Percentiles rank a stretch among this genome's conserved stretches.
These are phyloP conservation scores for Rhodotorula sp. DNA, from an alignment of 1,284 basidiomycete genomes.

Conservation along the genomic window DNA sequence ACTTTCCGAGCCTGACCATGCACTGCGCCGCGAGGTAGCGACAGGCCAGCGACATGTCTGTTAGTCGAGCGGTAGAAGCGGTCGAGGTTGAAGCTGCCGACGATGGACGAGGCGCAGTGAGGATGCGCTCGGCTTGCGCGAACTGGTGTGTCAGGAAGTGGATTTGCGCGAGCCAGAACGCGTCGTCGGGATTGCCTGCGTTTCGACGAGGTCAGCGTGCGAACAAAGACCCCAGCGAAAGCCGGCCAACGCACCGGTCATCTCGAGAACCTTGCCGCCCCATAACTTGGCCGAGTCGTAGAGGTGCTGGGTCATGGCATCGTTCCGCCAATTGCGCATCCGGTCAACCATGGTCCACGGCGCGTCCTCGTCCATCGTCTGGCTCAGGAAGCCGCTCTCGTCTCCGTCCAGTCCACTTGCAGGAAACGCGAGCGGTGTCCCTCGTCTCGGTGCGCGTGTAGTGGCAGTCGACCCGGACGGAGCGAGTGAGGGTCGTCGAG, in stretches of 20 bases:
- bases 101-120: slow-evolving; percentile 56
- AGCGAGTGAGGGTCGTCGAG: slow-evolving; percentile 17
- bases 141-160: slow-evolving; percentile 96
- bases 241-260: slow-evolving; percentile 73
- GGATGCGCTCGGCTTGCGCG: slow-evolving; percentile 83
- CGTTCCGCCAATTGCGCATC: slow-evolving; percentile 95
- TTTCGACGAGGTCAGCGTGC: background rate
- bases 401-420: slow-evolving; percentile 18
- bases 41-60: slow-evolving; percentile 88
- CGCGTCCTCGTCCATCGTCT: slow-evolving; percentile 50
- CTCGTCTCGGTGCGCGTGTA: background rate
- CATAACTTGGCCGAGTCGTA: slow-evolving; percentile 97
- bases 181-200: slow-evolving; percentile 87
- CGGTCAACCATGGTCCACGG: slow-evolving; percentile 80
- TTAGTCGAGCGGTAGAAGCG: slow-evolving; percentile 53
- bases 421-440: background rate
- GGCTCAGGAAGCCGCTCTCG: slow-evolving; percentile 54
- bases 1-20: slow-evolving; percentile 87
- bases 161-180: slow-evolving; percentile 97
- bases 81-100: slow-evolving; percentile 11
- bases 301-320: slow-evolving; percentile 95
- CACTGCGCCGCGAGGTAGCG: slow-evolving; percentile 92
- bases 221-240: background rate
- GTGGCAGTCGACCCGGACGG: slow-evolving; percentile 24
- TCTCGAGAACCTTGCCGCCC: slow-evolving; percentile 92